Evolutionary conservation across 805 yeast genomes (phyloP).

Genomic region (Saccharomyces paradoxus): DNA sequence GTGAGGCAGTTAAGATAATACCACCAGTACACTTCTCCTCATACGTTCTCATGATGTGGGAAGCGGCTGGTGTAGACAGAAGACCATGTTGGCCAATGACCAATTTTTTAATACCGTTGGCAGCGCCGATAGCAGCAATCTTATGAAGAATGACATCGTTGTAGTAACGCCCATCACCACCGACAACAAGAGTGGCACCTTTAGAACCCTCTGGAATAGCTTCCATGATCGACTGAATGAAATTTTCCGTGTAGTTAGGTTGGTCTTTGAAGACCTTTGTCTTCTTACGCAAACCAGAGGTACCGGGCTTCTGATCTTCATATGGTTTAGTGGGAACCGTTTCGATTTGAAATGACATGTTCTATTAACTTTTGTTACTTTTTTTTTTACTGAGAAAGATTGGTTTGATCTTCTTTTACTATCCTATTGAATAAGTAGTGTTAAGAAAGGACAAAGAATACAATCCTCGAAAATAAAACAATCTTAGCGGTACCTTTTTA

Average conservation of each 20-base stretch:
- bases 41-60: slow-evolving; percentile 77
- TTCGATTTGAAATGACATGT: slow-evolving; percentile 21
- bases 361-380: not conserved
- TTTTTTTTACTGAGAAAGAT: not conserved
- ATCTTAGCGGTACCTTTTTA: not conserved
- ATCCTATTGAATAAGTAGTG: not conserved
- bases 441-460: not conserved
- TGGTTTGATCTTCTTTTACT: not conserved
- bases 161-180: slow-evolving; percentile 96
- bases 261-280: slow-evolving; percentile 70
- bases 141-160: slow-evolving; percentile 73
- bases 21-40: slow-evolving; percentile 73
- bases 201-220: slow-evolving; percentile 89
- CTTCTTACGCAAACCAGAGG: slow-evolving; percentile 92
- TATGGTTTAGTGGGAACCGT: slow-evolving; percentile 63
- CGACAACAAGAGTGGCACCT: slow-evolving; percentile 75
- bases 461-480: not conserved
- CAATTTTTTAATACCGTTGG: slow-evolving; percentile 79
- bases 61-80: slow-evolving; percentile 94
- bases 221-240: slow-evolving; percentile 74
- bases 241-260: slow-evolving; percentile 81
- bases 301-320: slow-evolving; percentile 93
- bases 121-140: slow-evolving; percentile 80
- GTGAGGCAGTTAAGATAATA: slow-evolving; percentile 91
- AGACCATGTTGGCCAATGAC: slow-evolving; percentile 85